These are phyloP conservation scores for Arthrobotrys iridis DNA, from an alignment of 2,329 filamentous ascomycete genomes.

Conservation along the genomic window DNA sequence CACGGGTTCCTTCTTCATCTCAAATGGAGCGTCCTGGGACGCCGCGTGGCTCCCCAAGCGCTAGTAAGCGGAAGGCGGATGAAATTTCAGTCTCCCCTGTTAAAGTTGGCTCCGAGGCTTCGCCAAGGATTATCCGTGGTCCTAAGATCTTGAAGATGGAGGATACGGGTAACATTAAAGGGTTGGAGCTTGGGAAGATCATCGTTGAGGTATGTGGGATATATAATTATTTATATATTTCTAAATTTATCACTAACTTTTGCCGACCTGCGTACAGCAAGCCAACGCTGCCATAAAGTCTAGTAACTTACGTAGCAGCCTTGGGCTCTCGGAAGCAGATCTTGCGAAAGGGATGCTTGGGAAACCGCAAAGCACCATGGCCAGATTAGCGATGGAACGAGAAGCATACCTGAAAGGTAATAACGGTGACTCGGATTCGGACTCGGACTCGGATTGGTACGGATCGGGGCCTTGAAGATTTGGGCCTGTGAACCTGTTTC, in stretches of 20 bases:
- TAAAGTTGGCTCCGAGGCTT: constrained; percentile 22
- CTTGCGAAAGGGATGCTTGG: background rate
- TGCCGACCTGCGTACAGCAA: background rate
- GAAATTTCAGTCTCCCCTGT: constrained; percentile 20
- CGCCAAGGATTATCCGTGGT: constrained; percentile 7
- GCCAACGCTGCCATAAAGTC: background rate
- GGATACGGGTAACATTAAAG: background rate
- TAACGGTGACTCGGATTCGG: background rate
- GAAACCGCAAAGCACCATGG: background rate
- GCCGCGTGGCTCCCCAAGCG: constrained; percentile 12
- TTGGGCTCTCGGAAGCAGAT: constrained; percentile 1
- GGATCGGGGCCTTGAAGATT: background rate
- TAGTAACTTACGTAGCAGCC: constrained; percentile 11
- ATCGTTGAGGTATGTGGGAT: background rate
- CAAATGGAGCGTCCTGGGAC: background rate
- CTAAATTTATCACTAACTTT: background rate
- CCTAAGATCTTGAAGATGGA: constrained; percentile 23
- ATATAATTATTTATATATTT: background rate
- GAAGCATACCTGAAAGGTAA: background rate
- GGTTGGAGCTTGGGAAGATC: background rate
- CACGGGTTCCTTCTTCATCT: constrained; percentile 15
- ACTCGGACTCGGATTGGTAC: background rate
- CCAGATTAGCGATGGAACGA: background rate
- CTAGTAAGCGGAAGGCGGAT: constrained; percentile 35
- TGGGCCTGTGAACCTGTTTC: background rate